These are phyloP conservation scores for Periconia sp. DNA, from an alignment of 2,329 filamentous ascomycete species.

Conservation along the genomic window DNA sequence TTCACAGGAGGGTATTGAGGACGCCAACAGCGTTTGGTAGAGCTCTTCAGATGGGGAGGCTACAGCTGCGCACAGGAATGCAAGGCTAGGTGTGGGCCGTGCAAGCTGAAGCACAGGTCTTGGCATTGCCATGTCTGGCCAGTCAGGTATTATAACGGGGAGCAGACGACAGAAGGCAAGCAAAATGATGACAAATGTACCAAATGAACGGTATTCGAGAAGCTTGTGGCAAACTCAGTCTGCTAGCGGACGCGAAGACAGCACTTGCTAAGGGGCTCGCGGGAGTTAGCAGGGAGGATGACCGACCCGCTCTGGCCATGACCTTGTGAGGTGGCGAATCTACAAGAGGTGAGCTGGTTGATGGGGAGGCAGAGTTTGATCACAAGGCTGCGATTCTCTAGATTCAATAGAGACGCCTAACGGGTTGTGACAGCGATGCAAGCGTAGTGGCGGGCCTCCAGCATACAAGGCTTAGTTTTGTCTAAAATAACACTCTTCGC, in stretches of 20 bases:
- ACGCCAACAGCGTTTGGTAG: constrained; percentile 4
- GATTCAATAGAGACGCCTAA: no score
- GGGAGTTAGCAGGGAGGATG: not conserved
- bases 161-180: not conserved
- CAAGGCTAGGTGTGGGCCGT: constrained; percentile 2
- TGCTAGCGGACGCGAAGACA: not conserved
- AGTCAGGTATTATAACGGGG: not conserved
- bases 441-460: no score
- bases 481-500: no score
- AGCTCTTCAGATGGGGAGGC: constrained; percentile 1
- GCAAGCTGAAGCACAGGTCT: not conserved
- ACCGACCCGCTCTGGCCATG: no score
- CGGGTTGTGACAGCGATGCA: no score
- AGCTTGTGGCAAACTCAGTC: not conserved
- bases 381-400: no score
- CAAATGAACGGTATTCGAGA: not conserved
- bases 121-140: not conserved
- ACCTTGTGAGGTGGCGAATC: no score
- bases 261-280: not conserved
- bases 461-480: no score
- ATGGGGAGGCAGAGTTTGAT: no score
- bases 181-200: not conserved
- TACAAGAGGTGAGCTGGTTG: no score
- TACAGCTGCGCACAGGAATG: constrained; percentile 3
- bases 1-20: constrained; percentile 4